Evolutionary conservation across 148 eudicot species (phyloP), one percentile per base, ranked within the genome.

Genomic region (Camellia japonica): DNA sequence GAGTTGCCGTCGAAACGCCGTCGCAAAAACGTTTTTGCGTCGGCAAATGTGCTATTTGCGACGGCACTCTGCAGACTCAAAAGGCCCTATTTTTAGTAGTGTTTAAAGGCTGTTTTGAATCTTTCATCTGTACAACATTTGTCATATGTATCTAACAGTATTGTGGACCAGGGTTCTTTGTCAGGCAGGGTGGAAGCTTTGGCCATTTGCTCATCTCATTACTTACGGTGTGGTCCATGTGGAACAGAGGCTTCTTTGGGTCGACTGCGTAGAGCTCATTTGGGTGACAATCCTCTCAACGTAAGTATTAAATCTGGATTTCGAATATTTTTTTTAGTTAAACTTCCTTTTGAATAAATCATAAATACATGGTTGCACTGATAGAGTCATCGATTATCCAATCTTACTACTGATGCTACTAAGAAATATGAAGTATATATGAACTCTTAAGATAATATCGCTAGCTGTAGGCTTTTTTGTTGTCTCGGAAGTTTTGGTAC

Each of bases 221-320:
- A 95, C 98, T 1, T 95, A 95, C 66, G 98, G 97, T 71, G 84
- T 95, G 62, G 68, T 95, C 83, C 98, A 97, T 10, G 89, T 95
- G 12, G 93, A 95, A 80, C 97, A 95, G 89, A 89, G 98, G 85
- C 96, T 95, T 82, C 96, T 93, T 47, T 95, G 98, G 97, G 98
- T 95, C 73, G 98, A 95, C 79, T 95, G 95, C 61, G 90, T 95
- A 41, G 98, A 95, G 85, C 97, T 95, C 67, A 86, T 95, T 66
- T 95, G 98, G 98, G 97, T 95, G 80, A 95, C 98, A 18, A 93
- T 95, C 77, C 96, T 95, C 56, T 95, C 98, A 41, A 93, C 97
- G 98, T 95, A 87, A 91, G 97, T 83, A 78, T 19, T 20, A 12
- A 16, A 44, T 69, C 14, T 9, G 54, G 9, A 66, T 52, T 54